phyloP scores from a whole-genome alignment of 2,329 filamentous ascomycete species.

The Chaetothyriales sp. region DNA sequence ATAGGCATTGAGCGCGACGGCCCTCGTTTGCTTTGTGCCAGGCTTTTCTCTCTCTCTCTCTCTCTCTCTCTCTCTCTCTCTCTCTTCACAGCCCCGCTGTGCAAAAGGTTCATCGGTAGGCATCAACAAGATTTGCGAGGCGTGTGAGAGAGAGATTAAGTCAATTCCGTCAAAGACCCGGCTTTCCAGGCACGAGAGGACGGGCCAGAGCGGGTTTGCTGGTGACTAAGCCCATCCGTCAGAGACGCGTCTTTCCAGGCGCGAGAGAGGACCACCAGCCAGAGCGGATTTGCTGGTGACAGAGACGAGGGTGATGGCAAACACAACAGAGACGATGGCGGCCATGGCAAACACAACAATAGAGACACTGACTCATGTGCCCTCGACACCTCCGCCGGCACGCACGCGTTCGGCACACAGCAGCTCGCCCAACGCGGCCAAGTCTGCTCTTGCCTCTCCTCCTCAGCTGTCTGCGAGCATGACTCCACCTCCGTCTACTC shows the following conservation, averaged over 20 bases:
- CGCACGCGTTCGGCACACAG: constrained; percentile 13
- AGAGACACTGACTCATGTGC: constrained; percentile 3
- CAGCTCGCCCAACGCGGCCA: constrained; percentile 2
- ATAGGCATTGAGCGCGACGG: not conserved
- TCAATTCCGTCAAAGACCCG: no score
- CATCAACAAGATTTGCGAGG: not conserved
- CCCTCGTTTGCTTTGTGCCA: not conserved
- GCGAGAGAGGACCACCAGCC: no score
- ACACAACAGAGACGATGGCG: not conserved
- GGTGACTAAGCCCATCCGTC: not conserved
- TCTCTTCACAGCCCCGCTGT: no score
- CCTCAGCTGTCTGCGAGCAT: constrained; percentile 14
- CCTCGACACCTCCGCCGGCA: constrained; percentile 13
- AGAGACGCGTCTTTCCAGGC: no score
- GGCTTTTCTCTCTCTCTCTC: not conserved
- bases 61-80: not conserved
- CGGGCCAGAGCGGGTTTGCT: not conserved
- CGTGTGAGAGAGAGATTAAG: no score
- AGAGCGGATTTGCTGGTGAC: not conserved
- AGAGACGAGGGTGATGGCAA: constrained; percentile 5
- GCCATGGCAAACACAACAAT: constrained; percentile 7
- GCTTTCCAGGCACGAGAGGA: no score
- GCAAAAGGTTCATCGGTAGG: not conserved
- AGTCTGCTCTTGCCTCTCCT: constrained; percentile 12
- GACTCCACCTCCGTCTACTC: constrained; percentile 16